Evolutionary conservation across 345 rosid species (phyloP).

Genomic region (Pelargonium nanum): DNA sequence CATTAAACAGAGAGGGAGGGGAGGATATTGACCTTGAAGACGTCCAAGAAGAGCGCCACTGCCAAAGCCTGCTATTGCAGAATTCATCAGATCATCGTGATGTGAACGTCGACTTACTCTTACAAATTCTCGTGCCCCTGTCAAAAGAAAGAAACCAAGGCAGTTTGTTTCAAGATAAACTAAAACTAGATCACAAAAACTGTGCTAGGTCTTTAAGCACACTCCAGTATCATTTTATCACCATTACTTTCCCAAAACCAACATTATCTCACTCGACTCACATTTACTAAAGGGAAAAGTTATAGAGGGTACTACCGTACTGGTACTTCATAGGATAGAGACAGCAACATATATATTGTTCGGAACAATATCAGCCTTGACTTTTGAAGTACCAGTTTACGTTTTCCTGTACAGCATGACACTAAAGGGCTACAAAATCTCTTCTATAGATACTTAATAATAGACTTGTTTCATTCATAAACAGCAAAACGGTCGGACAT

Average conservation of each 20-base stretch:
- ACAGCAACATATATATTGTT: neutral
- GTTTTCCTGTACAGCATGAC: neutral
- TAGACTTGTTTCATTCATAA: too few relatives aligned
- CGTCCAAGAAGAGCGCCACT: constrained; percentile 68
- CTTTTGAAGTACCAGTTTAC: neutral
- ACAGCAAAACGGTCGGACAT: neutral
- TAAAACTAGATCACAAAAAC: neutral
- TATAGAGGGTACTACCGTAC: neutral
- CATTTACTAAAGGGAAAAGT: neutral
- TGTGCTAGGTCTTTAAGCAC: neutral
- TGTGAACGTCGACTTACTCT: constrained; percentile 48
- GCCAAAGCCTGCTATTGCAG: constrained; percentile 58
- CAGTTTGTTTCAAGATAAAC: constrained; percentile 1
- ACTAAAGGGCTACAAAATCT: neutral
- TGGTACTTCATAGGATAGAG: neutral
- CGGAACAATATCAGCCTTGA: neutral
- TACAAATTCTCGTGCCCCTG: constrained; percentile 68
- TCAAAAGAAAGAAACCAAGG: constrained; percentile 13
- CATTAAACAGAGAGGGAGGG: neutral
- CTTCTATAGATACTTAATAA: neutral
- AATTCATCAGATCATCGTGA: constrained; percentile 51
- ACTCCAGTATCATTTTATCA: neutral
- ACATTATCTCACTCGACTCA: neutral
- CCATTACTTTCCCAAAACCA: neutral
- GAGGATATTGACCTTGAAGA: constrained; percentile 45